Conservation (phyloP, 257 asterid genomes). For the Rauvolfia tetraphylla region DNA sequence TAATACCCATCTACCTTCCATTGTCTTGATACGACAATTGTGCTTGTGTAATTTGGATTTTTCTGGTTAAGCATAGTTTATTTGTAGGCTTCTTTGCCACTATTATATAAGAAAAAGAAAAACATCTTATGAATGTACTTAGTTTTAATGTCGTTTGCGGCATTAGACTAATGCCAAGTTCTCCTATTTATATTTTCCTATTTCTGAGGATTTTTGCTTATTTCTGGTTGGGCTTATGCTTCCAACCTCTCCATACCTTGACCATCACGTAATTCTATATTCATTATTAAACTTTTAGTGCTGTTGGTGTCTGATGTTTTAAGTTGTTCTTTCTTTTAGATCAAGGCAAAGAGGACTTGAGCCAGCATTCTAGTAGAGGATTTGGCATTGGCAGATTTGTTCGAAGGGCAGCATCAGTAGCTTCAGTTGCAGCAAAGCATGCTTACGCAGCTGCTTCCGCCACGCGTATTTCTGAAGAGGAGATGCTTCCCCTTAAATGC, state of each 20-base stretch:
- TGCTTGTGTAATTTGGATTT: neutral
- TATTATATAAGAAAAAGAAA: too few relatives aligned
- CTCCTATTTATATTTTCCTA: neutral
- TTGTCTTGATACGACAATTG: neutral
- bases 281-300: neutral
- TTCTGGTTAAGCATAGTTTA: neutral
- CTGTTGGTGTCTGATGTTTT: neutral
- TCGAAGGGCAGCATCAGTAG: slow-evolving; percentile 85
- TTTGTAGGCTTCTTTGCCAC: neutral
- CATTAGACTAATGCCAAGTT: too few relatives aligned
- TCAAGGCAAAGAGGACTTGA: slow-evolving; percentile 73
- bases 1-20: neutral
- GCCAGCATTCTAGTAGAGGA: slow-evolving; percentile 56
- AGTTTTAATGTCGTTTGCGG: too few relatives aligned
- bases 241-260: neutral
- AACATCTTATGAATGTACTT: neutral
- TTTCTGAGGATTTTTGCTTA: neutral
- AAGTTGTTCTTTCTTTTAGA: slow-evolving; percentile 40
- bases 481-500: slow-evolving; percentile 93
- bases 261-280: neutral
- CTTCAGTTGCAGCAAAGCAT: slow-evolving; percentile 90
- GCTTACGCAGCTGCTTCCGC: slow-evolving; percentile 96
- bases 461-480: slow-evolving; percentile 61
- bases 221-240: neutral
- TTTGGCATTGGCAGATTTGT: slow-evolving; percentile 64